Evolutionary conservation across 2,329 filamentous ascomycete genomes (phyloP).

Genomic region (Colletotrichum sp.): DNA sequence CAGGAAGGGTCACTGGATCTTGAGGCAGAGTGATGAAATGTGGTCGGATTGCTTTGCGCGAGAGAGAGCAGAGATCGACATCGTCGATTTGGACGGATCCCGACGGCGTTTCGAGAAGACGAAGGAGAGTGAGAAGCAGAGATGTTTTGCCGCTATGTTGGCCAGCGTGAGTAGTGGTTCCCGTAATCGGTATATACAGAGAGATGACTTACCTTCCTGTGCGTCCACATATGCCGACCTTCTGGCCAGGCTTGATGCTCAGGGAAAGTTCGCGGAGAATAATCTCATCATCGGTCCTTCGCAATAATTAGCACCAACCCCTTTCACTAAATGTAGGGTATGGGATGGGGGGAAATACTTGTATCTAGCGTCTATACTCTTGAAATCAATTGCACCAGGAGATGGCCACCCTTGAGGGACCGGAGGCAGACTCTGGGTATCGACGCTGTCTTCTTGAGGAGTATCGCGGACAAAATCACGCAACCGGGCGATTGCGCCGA

Average conservation of each 20-base stretch:
- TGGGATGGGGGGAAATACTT: conserved; percentile 20
- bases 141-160: conserved; percentile 24
- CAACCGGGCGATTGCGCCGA: conserved; percentile 30
- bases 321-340: background rate
- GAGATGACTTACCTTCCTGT: conserved; percentile 31
- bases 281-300: background rate
- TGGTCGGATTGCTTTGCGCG: conserved; percentile 18
- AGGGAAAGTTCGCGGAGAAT: conserved; percentile 30
- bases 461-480: conserved; percentile 31
- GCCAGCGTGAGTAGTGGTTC: background rate
- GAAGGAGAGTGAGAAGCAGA: conserved; percentile 39
- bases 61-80: conserved; percentile 8
- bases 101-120: conserved; percentile 46
- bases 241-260: conserved; percentile 31
- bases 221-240: conserved; percentile 38
- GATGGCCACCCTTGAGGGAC: conserved; percentile 34
- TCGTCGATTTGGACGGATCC: conserved; percentile 40
- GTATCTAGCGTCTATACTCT: conserved; percentile 34
- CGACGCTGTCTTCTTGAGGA: conserved; percentile 27
- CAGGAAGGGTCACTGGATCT: conserved; percentile 15
- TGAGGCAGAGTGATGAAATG: conserved; percentile 23
- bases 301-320: background rate
- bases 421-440: conserved; percentile 19
- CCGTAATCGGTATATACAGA: too few species aligned
- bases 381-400: conserved; percentile 33